Percentiles rank a stretch among this genome's conserved stretches.
Conservation (phyloP, 2,329 filamentous ascomycete species). For the Cladosporium phlei region DNA sequence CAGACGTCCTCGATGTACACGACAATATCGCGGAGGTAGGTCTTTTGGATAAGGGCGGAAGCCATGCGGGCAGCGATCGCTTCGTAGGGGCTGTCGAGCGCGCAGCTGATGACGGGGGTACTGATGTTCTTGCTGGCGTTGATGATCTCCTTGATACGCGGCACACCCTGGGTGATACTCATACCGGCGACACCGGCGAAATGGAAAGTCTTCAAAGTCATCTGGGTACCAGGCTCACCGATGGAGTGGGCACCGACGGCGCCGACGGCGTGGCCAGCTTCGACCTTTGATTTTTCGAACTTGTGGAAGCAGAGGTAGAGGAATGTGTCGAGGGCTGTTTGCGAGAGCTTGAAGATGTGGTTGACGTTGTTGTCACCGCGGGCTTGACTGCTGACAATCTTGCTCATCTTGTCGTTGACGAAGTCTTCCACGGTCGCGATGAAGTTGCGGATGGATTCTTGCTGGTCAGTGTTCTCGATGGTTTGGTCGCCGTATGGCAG, state of each 20-base stretch:
- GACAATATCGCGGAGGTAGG: slow-evolving; percentile 76
- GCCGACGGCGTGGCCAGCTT: slow-evolving; percentile 92
- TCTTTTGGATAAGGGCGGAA: slow-evolving; percentile 92
- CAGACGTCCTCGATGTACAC: slow-evolving; percentile 82
- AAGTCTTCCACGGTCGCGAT: slow-evolving; percentile 72
- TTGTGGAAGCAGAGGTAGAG: slow-evolving; percentile 79
- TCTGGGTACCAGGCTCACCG: slow-evolving; percentile 95
- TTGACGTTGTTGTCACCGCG: slow-evolving; percentile 43
- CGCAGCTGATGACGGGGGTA: slow-evolving; percentile 88
- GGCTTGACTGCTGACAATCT: slow-evolving; percentile 25
- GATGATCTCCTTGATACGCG: slow-evolving; percentile 99
- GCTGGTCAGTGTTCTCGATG: slow-evolving; percentile 33
- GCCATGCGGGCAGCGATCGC: slow-evolving; percentile 82
- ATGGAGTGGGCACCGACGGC: slow-evolving; percentile 97
- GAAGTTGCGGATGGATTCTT: slow-evolving; percentile 77
- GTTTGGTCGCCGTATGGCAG: slow-evolving; percentile 31
- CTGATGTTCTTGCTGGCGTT: slow-evolving; percentile 93
- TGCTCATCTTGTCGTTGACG: slow-evolving; percentile 42
- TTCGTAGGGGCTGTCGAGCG: slow-evolving; percentile 68
- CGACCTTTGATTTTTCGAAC: slow-evolving; percentile 84
- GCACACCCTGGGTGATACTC: slow-evolving; percentile 98
- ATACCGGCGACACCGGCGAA: slow-evolving; percentile 99
- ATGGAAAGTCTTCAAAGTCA: slow-evolving; percentile 99
- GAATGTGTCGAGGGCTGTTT: slow-evolving; percentile 67
- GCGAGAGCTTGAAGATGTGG: slow-evolving; percentile 78